These are phyloP conservation scores for Stagonosporopsis vannaccii DNA, from an alignment of 2,329 filamentous ascomycete genomes.

Conservation along the genomic window DNA sequence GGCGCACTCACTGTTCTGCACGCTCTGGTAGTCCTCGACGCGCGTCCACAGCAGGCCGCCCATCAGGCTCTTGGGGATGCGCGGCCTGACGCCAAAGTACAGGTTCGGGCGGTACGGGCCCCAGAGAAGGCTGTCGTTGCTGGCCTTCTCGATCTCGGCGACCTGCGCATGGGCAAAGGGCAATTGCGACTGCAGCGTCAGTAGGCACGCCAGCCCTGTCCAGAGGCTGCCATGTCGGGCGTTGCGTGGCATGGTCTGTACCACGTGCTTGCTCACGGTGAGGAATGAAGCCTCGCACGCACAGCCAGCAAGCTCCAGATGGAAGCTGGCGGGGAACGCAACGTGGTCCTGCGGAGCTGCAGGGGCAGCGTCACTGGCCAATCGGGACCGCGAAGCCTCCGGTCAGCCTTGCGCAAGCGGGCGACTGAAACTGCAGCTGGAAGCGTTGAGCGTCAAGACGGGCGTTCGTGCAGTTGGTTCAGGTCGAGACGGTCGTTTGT, in stretches of 20 bases:
- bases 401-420: not conserved
- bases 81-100: slow-evolving; percentile 89
- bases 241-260: slow-evolving; percentile 35
- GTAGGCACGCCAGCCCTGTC: slow-evolving; percentile 30
- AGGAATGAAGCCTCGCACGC: slow-evolving; percentile 21
- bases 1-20: slow-evolving; percentile 72
- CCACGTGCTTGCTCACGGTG: slow-evolving; percentile 19
- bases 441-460: not conserved
- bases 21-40: slow-evolving; percentile 77
- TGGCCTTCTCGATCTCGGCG: slow-evolving; percentile 54
- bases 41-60: slow-evolving; percentile 89
- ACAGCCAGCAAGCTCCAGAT: slow-evolving; percentile 1
- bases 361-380: not conserved
- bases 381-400: not conserved
- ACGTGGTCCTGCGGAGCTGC: slow-evolving; percentile 15
- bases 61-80: slow-evolving; percentile 80
- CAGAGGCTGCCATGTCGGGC: slow-evolving; percentile 29
- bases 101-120: slow-evolving; percentile 93
- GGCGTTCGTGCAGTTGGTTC: no score
- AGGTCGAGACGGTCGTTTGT: not conserved
- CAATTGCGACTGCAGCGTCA: slow-evolving; percentile 35
- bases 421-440: not conserved
- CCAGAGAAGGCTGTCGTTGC: slow-evolving; percentile 91
- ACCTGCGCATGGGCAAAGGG: slow-evolving; percentile 38
- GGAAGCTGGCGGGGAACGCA: not conserved